A percentile compares a stretch with the other conserved stretches of the same genome.
Conservation (phyloP, 1,139 yeast species). For the Arxiozyma bovina region DNA sequence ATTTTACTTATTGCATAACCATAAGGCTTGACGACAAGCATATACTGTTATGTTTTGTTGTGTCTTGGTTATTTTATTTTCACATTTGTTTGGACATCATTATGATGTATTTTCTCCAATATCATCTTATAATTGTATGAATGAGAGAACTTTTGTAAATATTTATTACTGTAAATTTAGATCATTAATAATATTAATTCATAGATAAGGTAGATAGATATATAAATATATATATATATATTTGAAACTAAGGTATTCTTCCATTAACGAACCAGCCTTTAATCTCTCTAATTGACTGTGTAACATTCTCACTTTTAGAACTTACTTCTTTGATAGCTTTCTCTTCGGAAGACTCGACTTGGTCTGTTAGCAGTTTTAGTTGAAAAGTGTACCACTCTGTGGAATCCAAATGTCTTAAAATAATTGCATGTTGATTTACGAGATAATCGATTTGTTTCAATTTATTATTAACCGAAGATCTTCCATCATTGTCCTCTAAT, state of each 20-base stretch:
- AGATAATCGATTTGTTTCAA: constrained; percentile 11
- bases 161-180: background rate
- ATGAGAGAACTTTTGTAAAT: background rate
- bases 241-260: constrained; percentile 11
- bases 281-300: constrained; percentile 20
- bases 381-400: constrained; percentile 18
- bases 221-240: background rate
- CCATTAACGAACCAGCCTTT: constrained; percentile 31
- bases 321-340: background rate
- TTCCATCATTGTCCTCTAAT: constrained; percentile 31
- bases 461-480: constrained; percentile 13
- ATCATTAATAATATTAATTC: background rate
- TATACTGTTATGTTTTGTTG: background rate
- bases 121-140: background rate
- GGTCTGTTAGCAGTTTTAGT: constrained; percentile 17
- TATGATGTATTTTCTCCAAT: background rate
- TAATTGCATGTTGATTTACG: constrained; percentile 11
- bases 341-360: constrained; percentile 3
- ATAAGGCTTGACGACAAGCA: background rate
- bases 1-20: constrained; percentile 1
- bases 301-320: constrained; percentile 8
- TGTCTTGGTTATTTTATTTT: background rate
- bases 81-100: background rate
- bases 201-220: background rate
- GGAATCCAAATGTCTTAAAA: constrained; percentile 7